phyloP scores from a whole-genome alignment of 2,329 filamentous ascomycete genomes.

The Mollisia scopiformis region DNA sequence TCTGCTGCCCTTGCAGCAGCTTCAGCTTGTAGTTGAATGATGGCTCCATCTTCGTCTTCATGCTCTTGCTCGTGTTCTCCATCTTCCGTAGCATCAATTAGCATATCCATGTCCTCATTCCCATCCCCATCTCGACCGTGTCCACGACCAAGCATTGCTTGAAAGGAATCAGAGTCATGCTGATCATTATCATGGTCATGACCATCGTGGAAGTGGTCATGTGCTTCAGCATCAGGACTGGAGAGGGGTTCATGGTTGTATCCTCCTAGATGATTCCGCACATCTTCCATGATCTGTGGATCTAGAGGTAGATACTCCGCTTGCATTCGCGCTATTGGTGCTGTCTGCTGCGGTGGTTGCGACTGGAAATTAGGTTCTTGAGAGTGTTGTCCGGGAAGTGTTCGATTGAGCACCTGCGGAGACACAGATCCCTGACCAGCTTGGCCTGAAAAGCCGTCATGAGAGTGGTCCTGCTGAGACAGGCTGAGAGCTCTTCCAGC shows the following conservation, averaged over 20 bases:
- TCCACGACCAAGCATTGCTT: slow-evolving; percentile 24
- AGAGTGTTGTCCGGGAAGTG: slow-evolving; percentile 23
- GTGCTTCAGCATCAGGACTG: slow-evolving; percentile 7
- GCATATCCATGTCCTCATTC: slow-evolving; percentile 34
- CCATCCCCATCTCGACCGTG: slow-evolving; percentile 16
- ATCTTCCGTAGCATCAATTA: slow-evolving; percentile 35
- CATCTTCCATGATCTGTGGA: slow-evolving; percentile 61
- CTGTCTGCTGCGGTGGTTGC: slow-evolving; percentile 17
- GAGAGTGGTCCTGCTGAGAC: slow-evolving; percentile 18
- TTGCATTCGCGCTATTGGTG: slow-evolving; percentile 24
- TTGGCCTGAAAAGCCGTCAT: slow-evolving; percentile 19
- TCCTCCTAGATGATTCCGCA: slow-evolving; percentile 43
- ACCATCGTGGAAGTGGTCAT: slow-evolving; percentile 13
- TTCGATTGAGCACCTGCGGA: slow-evolving; percentile 35
- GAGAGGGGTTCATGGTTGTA: slow-evolving; percentile 18
- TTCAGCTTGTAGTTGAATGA: slow-evolving; percentile 23
- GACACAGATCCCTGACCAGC: slow-evolving; percentile 35
- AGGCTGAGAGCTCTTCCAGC: slow-evolving; percentile 31
- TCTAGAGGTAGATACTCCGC: slow-evolving; percentile 53
- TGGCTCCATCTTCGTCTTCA: slow-evolving; percentile 6
- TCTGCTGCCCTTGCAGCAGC: slow-evolving; percentile 22
- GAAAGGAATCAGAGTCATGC: slow-evolving; percentile 28
- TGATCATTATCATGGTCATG: slow-evolving; percentile 16
- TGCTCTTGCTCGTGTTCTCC: slow-evolving; percentile 19
- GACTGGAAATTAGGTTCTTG: slow-evolving; percentile 1